These are phyloP conservation scores for Candida awuae DNA, from an alignment of 805 yeast species.

Conservation along the genomic window DNA sequence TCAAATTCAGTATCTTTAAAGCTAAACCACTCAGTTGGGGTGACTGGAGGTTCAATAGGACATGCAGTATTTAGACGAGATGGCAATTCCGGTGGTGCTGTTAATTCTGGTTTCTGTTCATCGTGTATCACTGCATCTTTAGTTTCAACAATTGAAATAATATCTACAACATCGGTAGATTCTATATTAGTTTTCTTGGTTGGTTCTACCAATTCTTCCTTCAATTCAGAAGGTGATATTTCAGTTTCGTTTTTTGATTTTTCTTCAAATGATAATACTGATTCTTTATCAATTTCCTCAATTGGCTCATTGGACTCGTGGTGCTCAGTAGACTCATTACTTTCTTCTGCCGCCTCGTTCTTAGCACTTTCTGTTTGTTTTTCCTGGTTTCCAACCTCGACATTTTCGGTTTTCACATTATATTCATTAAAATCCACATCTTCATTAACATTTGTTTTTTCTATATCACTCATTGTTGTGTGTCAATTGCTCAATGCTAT, in stretches of 20 bases:
- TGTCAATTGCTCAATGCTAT: too few relatives aligned
- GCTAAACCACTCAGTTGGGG: slow-evolving; percentile 23
- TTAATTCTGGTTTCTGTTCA: slow-evolving; percentile 2
- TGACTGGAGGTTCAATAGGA: neutral
- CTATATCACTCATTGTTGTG: neutral
- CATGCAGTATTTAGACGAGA: too few relatives aligned
- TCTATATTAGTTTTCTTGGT: too few relatives aligned
- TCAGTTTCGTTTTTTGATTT: neutral
- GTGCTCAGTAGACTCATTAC: neutral
- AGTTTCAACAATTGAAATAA: too few relatives aligned
- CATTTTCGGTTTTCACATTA: too few relatives aligned
- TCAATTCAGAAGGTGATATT: too few relatives aligned
- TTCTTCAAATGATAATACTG: too few relatives aligned
- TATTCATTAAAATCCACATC: slow-evolving; percentile 2
- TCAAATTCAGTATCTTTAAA: slow-evolving; percentile 21
- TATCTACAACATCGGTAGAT: too few relatives aligned
- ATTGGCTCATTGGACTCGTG: neutral
- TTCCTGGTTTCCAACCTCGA: neutral
- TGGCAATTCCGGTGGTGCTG: neutral
- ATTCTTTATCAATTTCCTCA: neutral
- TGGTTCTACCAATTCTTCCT: too few relatives aligned
- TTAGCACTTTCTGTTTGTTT: too few relatives aligned
- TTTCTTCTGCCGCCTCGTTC: too few relatives aligned
- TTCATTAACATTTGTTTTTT: neutral
- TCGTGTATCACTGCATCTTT: slow-evolving; percentile 12